Percentiles rank a stretch among this genome's conserved stretches.
These are phyloP conservation scores for Lepidium sativum DNA, from an alignment of 345 rosid genomes.

Conservation along the genomic window DNA sequence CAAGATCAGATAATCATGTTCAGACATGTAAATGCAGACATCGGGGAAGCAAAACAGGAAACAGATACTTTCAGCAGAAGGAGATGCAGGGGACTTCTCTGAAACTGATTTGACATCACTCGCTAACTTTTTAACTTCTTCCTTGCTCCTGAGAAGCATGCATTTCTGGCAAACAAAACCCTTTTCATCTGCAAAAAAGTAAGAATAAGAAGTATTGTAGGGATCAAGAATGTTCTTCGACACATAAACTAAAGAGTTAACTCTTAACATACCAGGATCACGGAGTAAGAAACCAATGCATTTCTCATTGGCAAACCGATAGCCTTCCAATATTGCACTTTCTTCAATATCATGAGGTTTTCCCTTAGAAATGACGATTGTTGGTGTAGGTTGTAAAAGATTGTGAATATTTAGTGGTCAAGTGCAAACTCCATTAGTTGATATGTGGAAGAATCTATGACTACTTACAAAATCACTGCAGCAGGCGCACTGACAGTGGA, in stretches of 20 bases:
- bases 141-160: conserved; percentile 56
- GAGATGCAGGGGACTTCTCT: conserved; percentile 33
- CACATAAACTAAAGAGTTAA: background rate
- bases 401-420: background rate
- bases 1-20: conserved; percentile 2
- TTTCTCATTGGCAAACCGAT: conserved; percentile 51
- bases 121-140: conserved; percentile 51
- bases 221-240: conserved; percentile 6
- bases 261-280: conserved; percentile 31
- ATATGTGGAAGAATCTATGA: background rate
- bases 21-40: background rate
- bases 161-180: conserved; percentile 85
- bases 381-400: background rate
- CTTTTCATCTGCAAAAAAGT: conserved; percentile 48
- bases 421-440: background rate
- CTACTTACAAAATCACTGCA: conserved; percentile 61
- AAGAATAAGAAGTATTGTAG: background rate
- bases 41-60: background rate
- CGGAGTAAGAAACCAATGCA: conserved; percentile 83
- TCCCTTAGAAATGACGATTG: conserved; percentile 43
- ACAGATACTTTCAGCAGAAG: conserved; percentile 38
- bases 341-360: conserved; percentile 61
- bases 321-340: conserved; percentile 90
- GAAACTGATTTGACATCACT: conserved; percentile 38
- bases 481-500: conserved; percentile 59